Conservation (phyloP, 129 eudicot species). For the Centaurea solstitialis region DNA sequence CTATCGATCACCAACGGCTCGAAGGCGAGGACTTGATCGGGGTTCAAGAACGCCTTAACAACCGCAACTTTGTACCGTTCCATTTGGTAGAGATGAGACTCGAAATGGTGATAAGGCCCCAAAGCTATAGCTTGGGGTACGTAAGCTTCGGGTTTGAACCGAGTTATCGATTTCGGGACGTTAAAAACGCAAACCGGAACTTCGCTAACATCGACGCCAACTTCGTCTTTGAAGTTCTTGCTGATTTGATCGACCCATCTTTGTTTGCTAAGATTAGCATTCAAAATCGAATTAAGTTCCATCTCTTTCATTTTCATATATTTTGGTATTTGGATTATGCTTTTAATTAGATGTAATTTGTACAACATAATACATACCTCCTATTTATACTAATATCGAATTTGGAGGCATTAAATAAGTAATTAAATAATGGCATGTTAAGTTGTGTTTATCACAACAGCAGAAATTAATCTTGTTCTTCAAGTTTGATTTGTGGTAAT, state of each 20-base stretch:
- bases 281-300: slow-evolving; percentile 18
- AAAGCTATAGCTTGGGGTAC: slow-evolving; percentile 40
- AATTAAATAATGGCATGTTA: neutral
- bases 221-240: slow-evolving; percentile 30
- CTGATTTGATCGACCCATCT: slow-evolving; percentile 40
- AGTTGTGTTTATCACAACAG: neutral
- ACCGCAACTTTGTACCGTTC: slow-evolving; percentile 44
- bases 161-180: slow-evolving; percentile 39
- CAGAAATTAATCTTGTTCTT: slow-evolving; percentile 2
- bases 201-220: slow-evolving; percentile 20
- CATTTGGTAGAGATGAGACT: slow-evolving; percentile 36
- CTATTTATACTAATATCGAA: slow-evolving; percentile 13
- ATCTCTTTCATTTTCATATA: slow-evolving; percentile 13
- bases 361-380: neutral
- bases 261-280: slow-evolving; percentile 23
- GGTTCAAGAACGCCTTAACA: slow-evolving; percentile 20
- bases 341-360: neutral
- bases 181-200: slow-evolving; percentile 27
- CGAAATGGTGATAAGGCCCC: slow-evolving; percentile 50
- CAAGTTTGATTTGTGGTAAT: slow-evolving; percentile 12
- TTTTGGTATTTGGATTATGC: neutral
- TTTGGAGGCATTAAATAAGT: neutral
- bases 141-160: slow-evolving; percentile 46
- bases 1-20: slow-evolving; percentile 15
- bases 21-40: slow-evolving; percentile 5